Evolutionary conservation across 345 rosid genomes (phyloP).

Genomic region (Nephelium lappaceum): DNA sequence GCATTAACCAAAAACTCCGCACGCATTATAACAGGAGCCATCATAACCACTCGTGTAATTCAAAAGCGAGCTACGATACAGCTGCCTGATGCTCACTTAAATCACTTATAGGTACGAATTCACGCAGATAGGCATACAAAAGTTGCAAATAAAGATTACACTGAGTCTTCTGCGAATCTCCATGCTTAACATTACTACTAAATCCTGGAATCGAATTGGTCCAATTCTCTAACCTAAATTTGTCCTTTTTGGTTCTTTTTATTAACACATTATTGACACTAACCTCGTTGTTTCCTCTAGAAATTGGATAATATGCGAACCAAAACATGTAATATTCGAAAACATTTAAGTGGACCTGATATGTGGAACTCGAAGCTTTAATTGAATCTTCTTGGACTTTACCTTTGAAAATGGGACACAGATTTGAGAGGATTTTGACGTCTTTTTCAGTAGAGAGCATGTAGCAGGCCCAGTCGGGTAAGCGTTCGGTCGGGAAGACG

Average conservation of each 20-base stretch:
- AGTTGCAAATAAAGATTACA: slow-evolving; percentile 68
- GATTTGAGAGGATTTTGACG: slow-evolving; percentile 43
- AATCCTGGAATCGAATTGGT: slow-evolving; percentile 57
- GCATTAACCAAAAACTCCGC: slow-evolving; percentile 82
- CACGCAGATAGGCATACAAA: slow-evolving; percentile 71
- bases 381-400: slow-evolving; percentile 58
- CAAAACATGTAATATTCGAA: slow-evolving; percentile 90
- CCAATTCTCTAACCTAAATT: slow-evolving; percentile 71
- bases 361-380: slow-evolving; percentile 55
- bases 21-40: slow-evolving; percentile 50
- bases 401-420: slow-evolving; percentile 67
- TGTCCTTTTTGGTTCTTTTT: slow-evolving; percentile 44
- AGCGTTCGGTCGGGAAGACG: slow-evolving; percentile 78
- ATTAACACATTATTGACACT: slow-evolving; percentile 28
- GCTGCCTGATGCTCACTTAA: slow-evolving; percentile 57
- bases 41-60: slow-evolving; percentile 65
- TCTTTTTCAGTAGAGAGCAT: slow-evolving; percentile 56
- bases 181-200: slow-evolving; percentile 54
- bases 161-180: slow-evolving; percentile 51
- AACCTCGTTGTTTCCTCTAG: slow-evolving; percentile 63
- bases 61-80: slow-evolving; percentile 76
- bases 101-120: slow-evolving; percentile 72
- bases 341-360: slow-evolving; percentile 69
- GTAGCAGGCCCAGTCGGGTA: slow-evolving; percentile 74
- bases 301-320: slow-evolving; percentile 89